Conservation (phyloP, 805 yeast genomes). For the Wilhelminamyces savonicus region DNA sequence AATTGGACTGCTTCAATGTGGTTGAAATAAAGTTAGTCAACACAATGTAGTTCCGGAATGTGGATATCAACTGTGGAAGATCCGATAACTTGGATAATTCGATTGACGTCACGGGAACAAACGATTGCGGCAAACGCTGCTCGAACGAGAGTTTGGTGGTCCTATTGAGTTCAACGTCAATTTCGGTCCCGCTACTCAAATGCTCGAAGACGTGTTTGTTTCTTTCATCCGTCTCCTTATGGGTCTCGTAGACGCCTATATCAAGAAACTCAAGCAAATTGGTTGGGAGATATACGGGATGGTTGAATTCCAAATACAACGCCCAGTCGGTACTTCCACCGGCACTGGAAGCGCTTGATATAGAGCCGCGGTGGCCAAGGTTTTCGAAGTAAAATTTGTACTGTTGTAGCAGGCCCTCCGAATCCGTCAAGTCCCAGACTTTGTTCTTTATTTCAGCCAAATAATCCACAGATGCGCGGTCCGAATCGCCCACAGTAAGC, state of each 20-base stretch:
- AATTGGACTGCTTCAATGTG: neutral
- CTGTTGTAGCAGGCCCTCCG: conserved; percentile 3
- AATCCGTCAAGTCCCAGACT: conserved; percentile 14
- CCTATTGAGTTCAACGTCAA: conserved; percentile 1
- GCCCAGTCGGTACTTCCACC: conserved; percentile 18
- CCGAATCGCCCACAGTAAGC: conserved; percentile 13
- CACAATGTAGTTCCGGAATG: conserved; percentile 25
- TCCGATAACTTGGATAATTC: conserved; percentile 17
- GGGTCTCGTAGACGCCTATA: too few species aligned
- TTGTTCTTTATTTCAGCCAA: conserved; percentile 12
- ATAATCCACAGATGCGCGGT: conserved; percentile 11
- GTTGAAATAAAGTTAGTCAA: conserved; percentile 14
- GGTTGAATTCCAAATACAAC: conserved; percentile 17
- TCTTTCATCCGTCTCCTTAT: too few species aligned
- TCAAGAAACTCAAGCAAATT: conserved; percentile 27
- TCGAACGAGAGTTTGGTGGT: neutral
- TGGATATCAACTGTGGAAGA: conserved; percentile 18
- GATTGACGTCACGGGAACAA: conserved; percentile 16
- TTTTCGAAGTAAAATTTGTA: conserved; percentile 13
- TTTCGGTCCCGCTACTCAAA: neutral
- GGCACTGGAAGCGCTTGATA: too few species aligned
- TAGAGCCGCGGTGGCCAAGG: neutral
- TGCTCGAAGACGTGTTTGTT: neutral
- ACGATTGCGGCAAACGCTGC: conserved; percentile 9
- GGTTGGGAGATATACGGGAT: conserved; percentile 21